Conservation (phyloP, 129 eudicot genomes). For the sunflower (Helianthus annuus) region HanXRQr2.0-SUNRISE NC_035433.2:95319593-95320092, state of each 20-base stretch:
- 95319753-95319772: conserved; percentile 13
- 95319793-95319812: conserved; percentile 10
- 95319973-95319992: neutral
- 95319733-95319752: conserved; percentile 27
- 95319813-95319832: conserved; percentile 6
- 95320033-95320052: neutral
- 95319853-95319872: conserved; percentile 34
- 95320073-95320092: too few relatives aligned
- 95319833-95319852: conserved; percentile 12
- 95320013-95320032: too few relatives aligned
- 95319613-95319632: conserved; percentile 24
- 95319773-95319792: neutral
- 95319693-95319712: neutral
- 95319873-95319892: conserved; percentile 20
- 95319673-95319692: too few relatives aligned
- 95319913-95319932: neutral
- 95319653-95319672: too few relatives aligned
- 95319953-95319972: neutral
- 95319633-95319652: too few relatives aligned
- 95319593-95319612: neutral
- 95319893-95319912: conserved; percentile 27
- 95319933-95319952: neutral
- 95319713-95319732: neutral
- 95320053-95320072: neutral
- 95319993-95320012: too few relatives aligned